A percentile compares a stretch with the other conserved stretches of the same genome.
These are phyloP conservation scores for Saccharomycopsis guyanensis DNA, from an alignment of 805 yeast genomes.

Conservation along the genomic window DNA sequence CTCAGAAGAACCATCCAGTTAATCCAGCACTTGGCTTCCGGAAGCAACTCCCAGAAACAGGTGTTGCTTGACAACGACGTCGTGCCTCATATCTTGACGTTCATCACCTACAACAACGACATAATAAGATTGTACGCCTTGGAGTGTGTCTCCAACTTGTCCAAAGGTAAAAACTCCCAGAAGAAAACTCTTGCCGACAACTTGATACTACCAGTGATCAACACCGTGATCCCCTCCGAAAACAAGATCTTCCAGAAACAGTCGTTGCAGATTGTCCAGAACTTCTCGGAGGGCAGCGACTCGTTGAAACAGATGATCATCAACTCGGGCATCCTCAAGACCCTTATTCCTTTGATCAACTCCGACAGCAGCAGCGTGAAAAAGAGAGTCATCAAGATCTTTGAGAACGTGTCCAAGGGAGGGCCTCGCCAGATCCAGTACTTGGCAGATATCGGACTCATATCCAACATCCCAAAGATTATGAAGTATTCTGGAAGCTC, in stretches of 20 bases:
- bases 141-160: conserved; percentile 19
- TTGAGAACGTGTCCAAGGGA: conserved; percentile 14
- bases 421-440: conserved; percentile 13
- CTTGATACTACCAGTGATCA: conserved; percentile 18
- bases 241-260: conserved; percentile 19
- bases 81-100: conserved; percentile 20
- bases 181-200: conserved; percentile 20
- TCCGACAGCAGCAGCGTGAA: conserved; percentile 5
- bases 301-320: conserved; percentile 14
- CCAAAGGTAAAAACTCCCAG: conserved; percentile 20
- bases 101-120: conserved; percentile 18
- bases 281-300: conserved; percentile 19
- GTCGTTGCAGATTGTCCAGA: conserved; percentile 19
- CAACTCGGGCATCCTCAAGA: conserved; percentile 18
- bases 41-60: conserved; percentile 17
- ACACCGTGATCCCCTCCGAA: conserved; percentile 12
- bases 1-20: conserved; percentile 18
- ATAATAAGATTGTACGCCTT: conserved; percentile 18
- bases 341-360: conserved; percentile 10
- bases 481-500: conserved; percentile 19
- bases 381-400: conserved; percentile 17
- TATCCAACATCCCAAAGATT: conserved; percentile 16
- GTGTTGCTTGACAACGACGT: conserved; percentile 20
- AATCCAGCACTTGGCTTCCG: conserved; percentile 19
- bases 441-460: conserved; percentile 18